These are phyloP conservation scores for Tubosaeta sp. DNA, from an alignment of 768 basidiomycete species.

Conservation along the genomic window DNA sequence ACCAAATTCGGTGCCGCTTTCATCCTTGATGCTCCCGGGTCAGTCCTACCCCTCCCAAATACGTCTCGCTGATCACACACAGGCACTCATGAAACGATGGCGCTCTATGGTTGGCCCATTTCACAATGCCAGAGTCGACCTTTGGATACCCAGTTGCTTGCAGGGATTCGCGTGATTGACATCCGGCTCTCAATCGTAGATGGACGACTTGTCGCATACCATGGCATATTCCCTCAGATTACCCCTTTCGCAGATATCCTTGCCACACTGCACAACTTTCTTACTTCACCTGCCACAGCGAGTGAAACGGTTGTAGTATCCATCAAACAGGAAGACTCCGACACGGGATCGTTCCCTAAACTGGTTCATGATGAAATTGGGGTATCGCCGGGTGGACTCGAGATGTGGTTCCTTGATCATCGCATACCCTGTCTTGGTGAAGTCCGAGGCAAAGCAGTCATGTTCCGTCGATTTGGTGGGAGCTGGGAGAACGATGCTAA, in stretches of 20 bases:
- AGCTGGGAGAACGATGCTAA: slow-evolving; percentile 73
- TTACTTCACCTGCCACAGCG: slow-evolving; percentile 50
- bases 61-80: neutral
- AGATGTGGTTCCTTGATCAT: slow-evolving; percentile 82
- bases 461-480: slow-evolving; percentile 78
- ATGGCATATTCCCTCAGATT: slow-evolving; percentile 70
- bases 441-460: slow-evolving; percentile 77
- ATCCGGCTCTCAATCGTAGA: slow-evolving; percentile 70
- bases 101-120: slow-evolving; percentile 80
- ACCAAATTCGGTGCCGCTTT: slow-evolving; percentile 64
- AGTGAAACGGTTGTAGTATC: slow-evolving; percentile 81
- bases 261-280: slow-evolving; percentile 54
- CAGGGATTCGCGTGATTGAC: slow-evolving; percentile 80
- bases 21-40: slow-evolving; percentile 78
- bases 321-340: slow-evolving; percentile 82
- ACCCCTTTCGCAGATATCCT: slow-evolving; percentile 68
- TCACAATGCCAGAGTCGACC: slow-evolving; percentile 78
- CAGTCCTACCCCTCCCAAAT: slow-evolving; percentile 31
- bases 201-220: slow-evolving; percentile 68
- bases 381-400: slow-evolving; percentile 42
- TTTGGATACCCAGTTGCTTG: slow-evolving; percentile 62
- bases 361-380: slow-evolving; percentile 64
- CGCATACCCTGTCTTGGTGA: slow-evolving; percentile 77
- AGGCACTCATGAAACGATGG: slow-evolving; percentile 41
- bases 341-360: slow-evolving; percentile 51